These are phyloP conservation scores for Vigna hirtella DNA, from an alignment of 306 rosid genomes.

Conservation along the genomic window DNA sequence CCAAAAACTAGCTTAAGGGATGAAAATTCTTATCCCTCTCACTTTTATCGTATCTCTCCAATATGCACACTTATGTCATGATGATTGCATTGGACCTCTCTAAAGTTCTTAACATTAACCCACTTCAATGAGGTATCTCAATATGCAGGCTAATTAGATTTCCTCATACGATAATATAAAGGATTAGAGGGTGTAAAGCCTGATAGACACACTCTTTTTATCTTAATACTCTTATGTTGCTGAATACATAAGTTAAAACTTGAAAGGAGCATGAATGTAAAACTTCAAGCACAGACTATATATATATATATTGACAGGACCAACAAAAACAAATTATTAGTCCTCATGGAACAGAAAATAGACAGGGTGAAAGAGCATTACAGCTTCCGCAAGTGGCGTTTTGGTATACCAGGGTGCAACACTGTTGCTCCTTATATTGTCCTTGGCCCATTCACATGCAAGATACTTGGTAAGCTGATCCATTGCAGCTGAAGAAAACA, in stretches of 20 bases:
- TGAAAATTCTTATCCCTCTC: too few species aligned
- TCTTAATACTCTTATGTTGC: background rate
- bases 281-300: background rate
- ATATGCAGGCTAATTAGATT: too few species aligned
- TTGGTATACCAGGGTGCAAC: slow-evolving; percentile 89
- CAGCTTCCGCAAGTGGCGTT: slow-evolving; percentile 71
- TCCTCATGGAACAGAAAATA: slow-evolving; percentile 6
- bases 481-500: slow-evolving; percentile 75
- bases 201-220: too few species aligned
- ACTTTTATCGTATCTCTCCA: background rate
- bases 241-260: background rate
- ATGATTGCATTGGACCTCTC: background rate
- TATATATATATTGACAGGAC: slow-evolving; percentile 17
- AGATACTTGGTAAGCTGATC: slow-evolving; percentile 81
- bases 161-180: too few species aligned
- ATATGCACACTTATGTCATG: background rate
- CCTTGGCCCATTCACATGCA: slow-evolving; percentile 98
- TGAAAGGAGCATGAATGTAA: background rate
- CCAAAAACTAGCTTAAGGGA: too few species aligned
- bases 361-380: slow-evolving; percentile 52
- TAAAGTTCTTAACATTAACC: background rate
- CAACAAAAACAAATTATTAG: slow-evolving; percentile 18
- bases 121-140: background rate
- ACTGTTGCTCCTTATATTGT: slow-evolving; percentile 79
- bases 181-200: too few species aligned